These are phyloP conservation scores for Rhodotorula diobovata DNA, from an alignment of 768 basidiomycete genomes.

Conservation along the genomic window DNA sequence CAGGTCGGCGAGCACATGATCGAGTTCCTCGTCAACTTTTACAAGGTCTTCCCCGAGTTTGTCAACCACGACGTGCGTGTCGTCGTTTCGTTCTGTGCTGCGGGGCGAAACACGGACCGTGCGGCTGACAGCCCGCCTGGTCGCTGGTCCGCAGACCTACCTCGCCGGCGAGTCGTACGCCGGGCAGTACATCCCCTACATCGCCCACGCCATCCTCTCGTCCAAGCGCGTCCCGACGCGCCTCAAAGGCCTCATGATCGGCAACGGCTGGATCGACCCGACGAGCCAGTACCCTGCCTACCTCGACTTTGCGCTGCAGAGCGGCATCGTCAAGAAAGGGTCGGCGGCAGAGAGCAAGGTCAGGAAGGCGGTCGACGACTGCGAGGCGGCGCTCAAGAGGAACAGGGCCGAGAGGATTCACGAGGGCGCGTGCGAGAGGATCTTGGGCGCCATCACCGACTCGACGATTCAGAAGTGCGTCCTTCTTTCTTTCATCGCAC, in stretches of 20 bases:
- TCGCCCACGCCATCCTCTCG: conserved; percentile 55
- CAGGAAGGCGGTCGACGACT: conserved; percentile 59
- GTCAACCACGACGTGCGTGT: conserved; percentile 68
- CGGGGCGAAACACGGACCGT: no score
- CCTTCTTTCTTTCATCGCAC: background rate
- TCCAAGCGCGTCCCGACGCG: conserved; percentile 15
- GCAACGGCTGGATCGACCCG: conserved; percentile 97
- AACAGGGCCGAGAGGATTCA: conserved; percentile 47
- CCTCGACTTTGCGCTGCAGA: conserved; percentile 74
- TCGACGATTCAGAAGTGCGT: conserved; percentile 50
- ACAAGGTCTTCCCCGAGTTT: conserved; percentile 86
- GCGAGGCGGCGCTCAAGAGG: conserved; percentile 50
- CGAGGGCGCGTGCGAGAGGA: conserved; percentile 57
- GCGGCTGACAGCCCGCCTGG: no score
- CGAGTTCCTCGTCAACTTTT: conserved; percentile 81
- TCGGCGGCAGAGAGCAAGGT: conserved; percentile 63
- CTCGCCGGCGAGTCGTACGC: conserved; percentile 94
- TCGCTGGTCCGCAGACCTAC: conserved; percentile 65
- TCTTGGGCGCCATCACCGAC: conserved; percentile 53
- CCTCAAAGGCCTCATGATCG: conserved; percentile 72
- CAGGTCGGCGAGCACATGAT: conserved; percentile 74
- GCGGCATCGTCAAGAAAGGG: conserved; percentile 68
- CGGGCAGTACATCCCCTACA: conserved; percentile 96
- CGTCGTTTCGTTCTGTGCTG: background rate
- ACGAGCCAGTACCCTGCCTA: conserved; percentile 83